Evolutionary conservation across 352 stramenopile genomes (phyloP).

Genomic region (Pythium dissimile): DNA sequence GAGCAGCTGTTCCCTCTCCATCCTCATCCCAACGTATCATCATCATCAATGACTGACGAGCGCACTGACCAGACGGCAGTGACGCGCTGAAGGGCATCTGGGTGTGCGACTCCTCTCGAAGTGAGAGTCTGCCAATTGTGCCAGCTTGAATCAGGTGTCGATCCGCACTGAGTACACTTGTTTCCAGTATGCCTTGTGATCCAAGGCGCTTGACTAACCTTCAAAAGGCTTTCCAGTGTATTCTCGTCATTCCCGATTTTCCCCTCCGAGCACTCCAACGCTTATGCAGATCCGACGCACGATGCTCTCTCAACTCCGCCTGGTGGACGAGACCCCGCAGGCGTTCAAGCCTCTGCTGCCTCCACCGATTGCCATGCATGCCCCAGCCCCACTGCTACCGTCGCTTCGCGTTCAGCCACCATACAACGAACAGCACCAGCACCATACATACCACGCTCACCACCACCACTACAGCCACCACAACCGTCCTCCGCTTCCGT

Average conservation of each 20-base stretch:
- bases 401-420: constrained; percentile 6
- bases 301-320: constrained; percentile 22
- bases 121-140: background rate
- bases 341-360: constrained; percentile 3
- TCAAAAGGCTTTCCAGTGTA: background rate
- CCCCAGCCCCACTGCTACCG: constrained; percentile 5
- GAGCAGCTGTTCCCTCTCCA: background rate
- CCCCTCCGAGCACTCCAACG: background rate
- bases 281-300: constrained; percentile 9
- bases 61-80: constrained; percentile 16
- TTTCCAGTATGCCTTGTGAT: background rate
- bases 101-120: constrained; percentile 5
- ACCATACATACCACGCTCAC: background rate
- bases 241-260: constrained; percentile 15
- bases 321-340: background rate
- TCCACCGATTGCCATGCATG: background rate
- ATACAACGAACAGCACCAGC: background rate
- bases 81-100: constrained; percentile 8
- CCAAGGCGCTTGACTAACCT: background rate
- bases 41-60: constrained; percentile 11
- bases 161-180: constrained; percentile 3
- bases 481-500: background rate
- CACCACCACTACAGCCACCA: background rate
- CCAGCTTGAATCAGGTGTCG: constrained; percentile 8
- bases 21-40: constrained; percentile 3